Percentiles rank a stretch among this genome's conserved stretches.
Evolutionary conservation across 371 early-diverging fungal genomes (phyloP).

Genomic region (Mucor piriformis): DNA sequence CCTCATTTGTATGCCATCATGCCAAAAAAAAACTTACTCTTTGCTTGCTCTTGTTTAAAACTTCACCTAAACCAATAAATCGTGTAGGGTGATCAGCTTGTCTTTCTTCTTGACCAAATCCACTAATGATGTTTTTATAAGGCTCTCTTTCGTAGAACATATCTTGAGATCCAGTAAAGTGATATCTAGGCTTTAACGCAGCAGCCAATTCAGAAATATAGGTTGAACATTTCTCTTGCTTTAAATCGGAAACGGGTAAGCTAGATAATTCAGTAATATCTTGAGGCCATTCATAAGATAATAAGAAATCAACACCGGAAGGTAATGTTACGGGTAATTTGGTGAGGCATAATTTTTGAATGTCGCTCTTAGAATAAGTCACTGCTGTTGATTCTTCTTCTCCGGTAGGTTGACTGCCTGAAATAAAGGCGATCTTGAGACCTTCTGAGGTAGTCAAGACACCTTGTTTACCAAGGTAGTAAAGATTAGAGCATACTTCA

Average conservation of each 20-base stretch:
- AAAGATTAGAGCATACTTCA: slow-evolving; percentile 77
- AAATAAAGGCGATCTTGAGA: slow-evolving; percentile 73
- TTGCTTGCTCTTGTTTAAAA: slow-evolving; percentile 63
- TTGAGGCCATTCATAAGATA: slow-evolving; percentile 82
- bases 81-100: slow-evolving; percentile 70
- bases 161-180: slow-evolving; percentile 74
- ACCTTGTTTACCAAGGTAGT: slow-evolving; percentile 73
- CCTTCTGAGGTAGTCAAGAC: slow-evolving; percentile 73
- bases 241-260: slow-evolving; percentile 24
- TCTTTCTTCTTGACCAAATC: slow-evolving; percentile 46
- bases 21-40: slow-evolving; percentile 44
- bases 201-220: slow-evolving; percentile 53
- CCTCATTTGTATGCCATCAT: not conserved
- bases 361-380: slow-evolving; percentile 16
- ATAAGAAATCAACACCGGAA: slow-evolving; percentile 77
- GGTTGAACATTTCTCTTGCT: slow-evolving; percentile 9
- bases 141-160: slow-evolving; percentile 87
- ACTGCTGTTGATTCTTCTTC: slow-evolving; percentile 24
- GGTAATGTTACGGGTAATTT: slow-evolving; percentile 36
- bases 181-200: slow-evolving; percentile 81
- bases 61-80: slow-evolving; percentile 82
- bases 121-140: slow-evolving; percentile 61
- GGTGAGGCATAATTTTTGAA: slow-evolving; percentile 26
- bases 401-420: slow-evolving; percentile 47
- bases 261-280: slow-evolving; percentile 43